Evolutionary conservation across 2,329 filamentous ascomycete genomes (phyloP).

Genomic region (Phyllosticta paracitricarpa): DNA sequence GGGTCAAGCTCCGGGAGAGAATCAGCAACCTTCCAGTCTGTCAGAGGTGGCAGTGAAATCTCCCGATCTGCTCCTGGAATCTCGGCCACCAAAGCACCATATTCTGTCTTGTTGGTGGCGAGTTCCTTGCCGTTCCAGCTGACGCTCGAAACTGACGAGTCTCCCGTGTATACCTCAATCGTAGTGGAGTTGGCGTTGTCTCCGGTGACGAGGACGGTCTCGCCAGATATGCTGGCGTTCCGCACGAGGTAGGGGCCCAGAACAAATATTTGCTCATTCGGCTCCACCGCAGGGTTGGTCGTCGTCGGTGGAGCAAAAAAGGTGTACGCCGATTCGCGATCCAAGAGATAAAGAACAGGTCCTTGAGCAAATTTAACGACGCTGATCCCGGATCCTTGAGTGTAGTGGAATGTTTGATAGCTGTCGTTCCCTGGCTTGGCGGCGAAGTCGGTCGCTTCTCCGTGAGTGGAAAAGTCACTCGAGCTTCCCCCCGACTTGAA

Average conservation of each 20-base stretch:
- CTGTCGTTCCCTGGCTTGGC: constrained; percentile 31
- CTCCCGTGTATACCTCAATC: constrained; percentile 28
- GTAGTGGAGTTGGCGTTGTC: constrained; percentile 25
- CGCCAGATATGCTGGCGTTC: constrained; percentile 14
- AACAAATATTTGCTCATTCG: constrained; percentile 30
- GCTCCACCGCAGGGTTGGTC: constrained; percentile 25
- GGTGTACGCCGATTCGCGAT: constrained; percentile 27
- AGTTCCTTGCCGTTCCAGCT: constrained; percentile 30
- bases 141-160: constrained; percentile 18
- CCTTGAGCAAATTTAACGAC: constrained; percentile 29
- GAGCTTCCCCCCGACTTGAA: constrained; percentile 24
- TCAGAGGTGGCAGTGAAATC: constrained; percentile 29
- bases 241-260: constrained; percentile 33
- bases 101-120: constrained; percentile 21
- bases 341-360: constrained; percentile 25
- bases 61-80: neutral
- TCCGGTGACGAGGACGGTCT: constrained; percentile 25
- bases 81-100: constrained; percentile 19
- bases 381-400: constrained; percentile 21
- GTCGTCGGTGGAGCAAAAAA: constrained; percentile 32
- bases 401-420: constrained; percentile 20
- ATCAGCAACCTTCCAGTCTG: constrained; percentile 39
- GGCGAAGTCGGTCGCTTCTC: constrained; percentile 33
- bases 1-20: constrained; percentile 38
- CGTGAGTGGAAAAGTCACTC: constrained; percentile 28